Base-by-base conservation (phyloP, 129 eudicot genomes). In the Saussurea involucrata region DNA sequence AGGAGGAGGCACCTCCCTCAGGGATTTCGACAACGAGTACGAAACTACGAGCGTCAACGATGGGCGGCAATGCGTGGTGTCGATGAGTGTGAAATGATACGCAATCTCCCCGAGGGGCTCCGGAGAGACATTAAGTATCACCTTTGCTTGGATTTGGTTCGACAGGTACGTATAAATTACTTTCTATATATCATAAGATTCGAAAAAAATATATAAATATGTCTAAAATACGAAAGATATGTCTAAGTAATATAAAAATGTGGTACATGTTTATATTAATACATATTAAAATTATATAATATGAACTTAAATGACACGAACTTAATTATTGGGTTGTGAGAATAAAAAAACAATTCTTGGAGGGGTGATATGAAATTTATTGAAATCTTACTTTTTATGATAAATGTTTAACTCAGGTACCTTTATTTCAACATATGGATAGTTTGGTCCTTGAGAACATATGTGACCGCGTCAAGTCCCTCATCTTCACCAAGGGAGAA, bases 21-120 rank as follows among this genome's bases (percentile, higher is more conserved):
- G 22, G 80, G 75, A 21, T 86, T 90, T 55, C 78, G 83, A 80
- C 97, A 95, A 76, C 88, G 99, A 69, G 97, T 92, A 33, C 75
- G 99, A 53, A 92, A 92, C 82, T 92, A 92, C 69, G 96, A 95
- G 86, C 81, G 99, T 24, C 99, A 95, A 72, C 84, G 96, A 0
- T 95, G 99, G 99, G 97, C 99, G 0, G 99, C 99, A 34, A 95
- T 90, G 99, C 95, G 99, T 12, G 99, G 99, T n/a, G 99, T 95
- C 0, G 97, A 95, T 40, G 99, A 95, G 79, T 92, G 96, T 76
- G 99, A 95, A 78, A 95, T 95, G 97, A 92, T 91, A 10, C 79
- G 91, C 8, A 95, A 95, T 75, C 95, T 95, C 28, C 99, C 99
- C 0, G 99, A 95, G 78, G 96, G 99, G 6, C 96, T 95, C 10